Evolutionary conservation across 1,284 basidiomycete species (phyloP), one percentile per base, ranked within the genome.

Genomic region (Marasmius tenuissimus): DNA sequence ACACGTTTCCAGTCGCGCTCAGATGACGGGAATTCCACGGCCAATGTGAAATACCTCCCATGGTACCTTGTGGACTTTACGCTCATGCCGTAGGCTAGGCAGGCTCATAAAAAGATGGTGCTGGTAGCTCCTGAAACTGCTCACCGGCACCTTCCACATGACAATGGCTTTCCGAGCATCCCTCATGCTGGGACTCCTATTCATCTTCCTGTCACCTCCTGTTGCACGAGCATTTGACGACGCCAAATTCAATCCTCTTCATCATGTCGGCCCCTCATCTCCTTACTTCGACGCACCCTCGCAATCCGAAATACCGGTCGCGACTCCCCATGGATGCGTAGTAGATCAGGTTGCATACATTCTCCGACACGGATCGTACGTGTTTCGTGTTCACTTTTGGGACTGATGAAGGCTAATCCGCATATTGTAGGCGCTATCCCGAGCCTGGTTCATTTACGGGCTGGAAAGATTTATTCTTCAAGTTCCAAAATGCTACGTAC

Each of bases 301-400:
- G 2, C 76, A 75, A 61, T 70, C 69, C 40, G 76, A 72, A 11
- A 71, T 80, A 37, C 38, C 70, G 0, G 22, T 55, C 6, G 63
- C 67, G 1, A 75, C 72, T 0, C 79, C 79, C 0, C 53, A 68
- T 0, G 75, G 74, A 42, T 81, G 79, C 57, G 65, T 69, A 1
- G 77, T 81, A 0, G 78, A 80, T 47, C 78, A 79, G 57, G 78
- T 78, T 0, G 78, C 79, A 1, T 81, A 80, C 60, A 76, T 80
- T 16, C 61, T 78, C 6, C 73, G 79, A 0, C 78, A 80, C 63
- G 79, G 79, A 62, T 70, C 77, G 78, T 79, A 61, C 64, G 76
- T 71, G 11, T 14, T 47, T 27, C 38, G 10, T 20, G 39, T 55
- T 56, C 50, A 18, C 48, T 20, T 27, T 53, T 34, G 38, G 61